Base-by-base conservation (phyloP, 1,284 basidiomycete genomes). In the Lentinus polychrous region DNA sequence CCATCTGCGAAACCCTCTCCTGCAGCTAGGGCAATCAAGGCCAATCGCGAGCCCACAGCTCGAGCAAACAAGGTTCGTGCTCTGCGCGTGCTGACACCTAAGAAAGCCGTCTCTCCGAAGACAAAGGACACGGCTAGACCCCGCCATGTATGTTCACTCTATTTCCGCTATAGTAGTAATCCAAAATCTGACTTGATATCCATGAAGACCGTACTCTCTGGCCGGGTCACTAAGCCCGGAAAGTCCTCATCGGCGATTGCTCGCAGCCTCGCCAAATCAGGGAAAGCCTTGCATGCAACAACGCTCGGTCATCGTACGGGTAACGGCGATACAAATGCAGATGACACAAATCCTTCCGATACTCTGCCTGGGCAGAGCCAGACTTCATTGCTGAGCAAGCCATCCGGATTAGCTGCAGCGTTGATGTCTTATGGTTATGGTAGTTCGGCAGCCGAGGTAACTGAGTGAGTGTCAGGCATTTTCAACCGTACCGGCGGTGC, bases 181-280 rank as follows among this genome's bases (percentile, higher is more conserved):
- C 10, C 23, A 24, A 41, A 40, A 8, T 23, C 3, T 8, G 3
- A 6, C n/a, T 23, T 22, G 37, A 42, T 24, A 5, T n/a, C 20
- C 18, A 24, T 38, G 10, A 24, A 51, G 50, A 44, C 42, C 17
- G 50, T 49, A 5, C 48, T 51, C 50, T 40, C n/a, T 8, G 50
- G 46, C n/a, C 34, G 39, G 35, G 48, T 51, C 18, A 36, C 24
- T 22, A 51, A 51, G 37, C 44, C 17, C 23, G 33, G 34, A 34
- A 45, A 45, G 24, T 20, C 36, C 10, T 8, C 43, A 15, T 38
- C 44, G 8, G 18, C 35, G 17, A 15, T 15, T 17, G 32, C 35
- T 11, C 43, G 39, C 14, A 18, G 18, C 27, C 20, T 40, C n/a
- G 1, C 49, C 20, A 45, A 49, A 24, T 11, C 34, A 3, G 48